Evolutionary conservation across 768 basidiomycete genomes (phyloP), one percentile per base, ranked within the genome.

Genomic region (Wakefieldia striispora): DNA sequence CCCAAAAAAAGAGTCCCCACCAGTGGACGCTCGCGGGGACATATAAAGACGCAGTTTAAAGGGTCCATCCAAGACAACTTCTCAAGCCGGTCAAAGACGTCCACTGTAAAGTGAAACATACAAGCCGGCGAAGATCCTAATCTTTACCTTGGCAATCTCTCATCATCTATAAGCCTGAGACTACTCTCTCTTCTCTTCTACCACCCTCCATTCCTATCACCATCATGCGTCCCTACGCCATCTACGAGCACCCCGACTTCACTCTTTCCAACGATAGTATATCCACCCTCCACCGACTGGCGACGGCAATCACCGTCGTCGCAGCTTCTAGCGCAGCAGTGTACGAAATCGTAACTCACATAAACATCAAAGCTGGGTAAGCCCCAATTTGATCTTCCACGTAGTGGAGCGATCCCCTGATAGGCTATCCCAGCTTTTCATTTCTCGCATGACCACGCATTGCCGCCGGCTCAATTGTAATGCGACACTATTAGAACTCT

Each of bases 201-300:
- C 19, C 27, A 4, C 5, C 7, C 10, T 34, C 43, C 11, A 24
- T 21, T 3, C 9, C 33, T 11, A 12, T 26, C 49, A 3, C 34
- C 54, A 31, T 26, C 56, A 68, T 68, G 67, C 67, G 67, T 17
- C 58, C 66, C 40, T 68, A 68, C 53, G 55, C 62, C 55, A 65
- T 64, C 51, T 67, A 67, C 42, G 65, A 67, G 33, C 67, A 69
- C 53, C 65, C 65, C 33, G 67, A 69, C 2, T 67, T 67, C 38
- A 55, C 67, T 0, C 43, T 69, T 20, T 67, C 65, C 9, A 16
- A 47, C 19, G 65, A 64, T 12, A 57, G 59, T 19, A 38, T 61
- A 43, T 40, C 51, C 26, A 59, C 58, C 1, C 48, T 69, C 1
- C 66, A 49, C 20, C 61, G 57, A 7, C 40, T 70, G 19, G 66